phyloP scores from a whole-genome alignment of 2,329 filamentous ascomycete species.

The Ascochyta fabae region DNA sequence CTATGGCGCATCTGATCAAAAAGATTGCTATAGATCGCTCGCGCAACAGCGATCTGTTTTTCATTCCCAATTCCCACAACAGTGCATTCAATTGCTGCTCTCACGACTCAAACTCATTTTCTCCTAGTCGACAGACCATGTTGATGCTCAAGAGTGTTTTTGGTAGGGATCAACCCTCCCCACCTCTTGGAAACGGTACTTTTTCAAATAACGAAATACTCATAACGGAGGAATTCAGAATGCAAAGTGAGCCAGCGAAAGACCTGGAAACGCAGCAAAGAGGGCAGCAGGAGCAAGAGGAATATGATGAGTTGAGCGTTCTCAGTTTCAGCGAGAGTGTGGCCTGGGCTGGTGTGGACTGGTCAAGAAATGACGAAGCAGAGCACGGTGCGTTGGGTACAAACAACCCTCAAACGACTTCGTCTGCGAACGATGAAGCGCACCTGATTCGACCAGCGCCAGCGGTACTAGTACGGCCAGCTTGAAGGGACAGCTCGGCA shows the following conservation, averaged over 20 bases:
- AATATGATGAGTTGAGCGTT: slow-evolving; percentile 2
- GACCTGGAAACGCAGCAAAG: background rate
- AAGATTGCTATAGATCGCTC: slow-evolving; percentile 25
- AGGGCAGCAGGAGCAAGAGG: background rate
- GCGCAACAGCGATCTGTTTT: slow-evolving; percentile 2
- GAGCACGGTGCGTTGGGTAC: background rate
- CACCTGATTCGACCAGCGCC: slow-evolving; percentile 2
- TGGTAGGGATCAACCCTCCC: background rate
- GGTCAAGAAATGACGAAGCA: background rate
- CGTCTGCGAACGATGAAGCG: background rate
- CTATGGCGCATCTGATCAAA: slow-evolving; percentile 51
- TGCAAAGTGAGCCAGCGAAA: slow-evolving; percentile 6
- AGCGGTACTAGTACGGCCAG: background rate
- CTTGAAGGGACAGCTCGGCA: background rate
- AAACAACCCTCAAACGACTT: background rate
- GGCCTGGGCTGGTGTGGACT: background rate
- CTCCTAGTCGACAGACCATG: slow-evolving; percentile 7
- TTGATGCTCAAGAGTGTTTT: slow-evolving; percentile 20
- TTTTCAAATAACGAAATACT: slow-evolving; percentile 4
- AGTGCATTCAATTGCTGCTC: slow-evolving; percentile 3
- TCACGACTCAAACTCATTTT: background rate
- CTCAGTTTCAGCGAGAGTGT: slow-evolving; percentile 5
- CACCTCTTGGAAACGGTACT: background rate
- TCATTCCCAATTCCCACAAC: slow-evolving; percentile 3
- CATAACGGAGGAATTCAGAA: slow-evolving; percentile 15